Percentiles rank a stretch among this genome's conserved stretches.
phyloP scores from a whole-genome alignment of 2,329 filamentous ascomycete species.

The Neofusicoccum umdonicola region DNA sequence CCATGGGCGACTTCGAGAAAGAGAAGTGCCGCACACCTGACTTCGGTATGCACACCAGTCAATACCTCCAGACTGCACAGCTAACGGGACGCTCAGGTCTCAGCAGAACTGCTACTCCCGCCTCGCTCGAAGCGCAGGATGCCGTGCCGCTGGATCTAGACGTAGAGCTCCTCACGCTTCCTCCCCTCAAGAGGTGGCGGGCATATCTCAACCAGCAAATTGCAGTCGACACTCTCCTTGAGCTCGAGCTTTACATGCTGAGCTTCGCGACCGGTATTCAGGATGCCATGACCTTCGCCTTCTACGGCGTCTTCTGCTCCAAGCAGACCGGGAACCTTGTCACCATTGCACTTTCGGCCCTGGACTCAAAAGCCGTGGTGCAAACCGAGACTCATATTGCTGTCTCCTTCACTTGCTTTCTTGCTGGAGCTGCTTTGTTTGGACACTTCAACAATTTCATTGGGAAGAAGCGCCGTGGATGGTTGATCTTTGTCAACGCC shows the following conservation, averaged over 20 bases:
- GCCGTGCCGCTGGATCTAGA: neutral
- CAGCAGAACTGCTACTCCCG: neutral
- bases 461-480: slow-evolving; percentile 25
- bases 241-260: slow-evolving; percentile 28
- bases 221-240: slow-evolving; percentile 23
- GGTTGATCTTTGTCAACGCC: slow-evolving; percentile 24
- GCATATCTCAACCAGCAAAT: slow-evolving; percentile 24
- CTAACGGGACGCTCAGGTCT: neutral
- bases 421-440: slow-evolving; percentile 25
- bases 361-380: slow-evolving; percentile 1
- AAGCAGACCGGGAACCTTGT: slow-evolving; percentile 27
- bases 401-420: slow-evolving; percentile 24
- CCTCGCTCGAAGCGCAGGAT: slow-evolving; percentile 3
- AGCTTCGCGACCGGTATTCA: slow-evolving; percentile 28
- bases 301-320: slow-evolving; percentile 27
- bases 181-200: neutral
- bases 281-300: slow-evolving; percentile 29
- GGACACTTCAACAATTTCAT: slow-evolving; percentile 26
- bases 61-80: no score
- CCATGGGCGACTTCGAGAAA: neutral
- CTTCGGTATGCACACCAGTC: neutral
- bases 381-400: slow-evolving; percentile 23
- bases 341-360: slow-evolving; percentile 15
- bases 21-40: neutral
- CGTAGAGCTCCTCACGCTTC: slow-evolving; percentile 4